Evolutionary conservation across 768 basidiomycete species (phyloP).

Genomic region (Royoungia palumana): DNA sequence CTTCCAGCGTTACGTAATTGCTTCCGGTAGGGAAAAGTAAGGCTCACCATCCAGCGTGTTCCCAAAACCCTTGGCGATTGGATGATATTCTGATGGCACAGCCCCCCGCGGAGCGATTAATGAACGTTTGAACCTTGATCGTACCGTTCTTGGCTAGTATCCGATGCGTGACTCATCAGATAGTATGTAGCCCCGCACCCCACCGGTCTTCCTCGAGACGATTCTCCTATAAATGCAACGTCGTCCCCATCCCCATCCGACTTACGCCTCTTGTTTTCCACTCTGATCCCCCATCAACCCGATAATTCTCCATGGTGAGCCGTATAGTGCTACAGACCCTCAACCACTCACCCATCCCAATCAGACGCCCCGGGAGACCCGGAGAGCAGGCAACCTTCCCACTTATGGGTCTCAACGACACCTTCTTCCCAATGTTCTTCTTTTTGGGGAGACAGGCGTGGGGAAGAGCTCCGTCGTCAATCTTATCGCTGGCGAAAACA

Average conservation of each 20-base stretch:
- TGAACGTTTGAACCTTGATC: too few species aligned
- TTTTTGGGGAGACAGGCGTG: constrained; percentile 31
- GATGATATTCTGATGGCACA: constrained; percentile 6
- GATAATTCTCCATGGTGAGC: constrained; percentile 12
- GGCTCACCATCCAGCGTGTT: constrained; percentile 19
- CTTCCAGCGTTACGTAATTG: background rate
- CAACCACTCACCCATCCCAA: background rate
- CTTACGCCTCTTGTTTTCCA: background rate
- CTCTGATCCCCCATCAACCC: background rate
- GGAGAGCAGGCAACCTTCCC: background rate
- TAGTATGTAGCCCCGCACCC: too few species aligned
- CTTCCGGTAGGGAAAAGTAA: constrained; percentile 6
- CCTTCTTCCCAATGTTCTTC: constrained; percentile 32
- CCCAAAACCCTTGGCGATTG: constrained; percentile 10
- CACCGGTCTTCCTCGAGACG: background rate
- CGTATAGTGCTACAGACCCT: background rate
- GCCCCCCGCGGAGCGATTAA: background rate
- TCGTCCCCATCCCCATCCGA: background rate
- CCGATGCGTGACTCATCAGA: too few species aligned
- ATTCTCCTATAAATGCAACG: constrained; percentile 18
- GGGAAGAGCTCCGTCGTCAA: constrained; percentile 43
- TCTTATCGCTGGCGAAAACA: constrained; percentile 29
- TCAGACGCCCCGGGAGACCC: constrained; percentile 14
- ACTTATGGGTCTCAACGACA: constrained; percentile 10
- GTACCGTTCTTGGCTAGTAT: too few species aligned